Conservation (phyloP, 2,329 filamentous ascomycete species). For the Cryphonectria japonica region DNA sequence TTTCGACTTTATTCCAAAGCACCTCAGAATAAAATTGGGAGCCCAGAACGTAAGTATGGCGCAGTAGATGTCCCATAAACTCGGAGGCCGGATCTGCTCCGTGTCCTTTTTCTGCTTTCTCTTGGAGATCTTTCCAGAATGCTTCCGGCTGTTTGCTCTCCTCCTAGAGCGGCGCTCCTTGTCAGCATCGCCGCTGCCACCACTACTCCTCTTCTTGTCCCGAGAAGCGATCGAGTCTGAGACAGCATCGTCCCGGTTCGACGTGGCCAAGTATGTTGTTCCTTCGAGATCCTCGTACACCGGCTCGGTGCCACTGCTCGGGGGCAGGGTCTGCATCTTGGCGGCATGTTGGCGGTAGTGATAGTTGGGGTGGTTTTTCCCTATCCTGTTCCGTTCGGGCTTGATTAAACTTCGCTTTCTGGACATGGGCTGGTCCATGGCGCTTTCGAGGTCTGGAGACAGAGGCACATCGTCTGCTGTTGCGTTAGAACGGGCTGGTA, state of each 20-base stretch:
- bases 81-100: conserved; percentile 76
- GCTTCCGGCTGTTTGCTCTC: conserved; percentile 44
- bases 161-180: conserved; percentile 42
- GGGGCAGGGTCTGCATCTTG: conserved; percentile 88
- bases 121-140: conserved; percentile 66
- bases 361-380: conserved; percentile 89
- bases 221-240: conserved; percentile 50
- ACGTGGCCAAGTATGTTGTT: conserved; percentile 58
- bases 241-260: conserved; percentile 49
- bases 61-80: conserved; percentile 95
- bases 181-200: conserved; percentile 42
- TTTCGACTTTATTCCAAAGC: conserved; percentile 83
- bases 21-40: conserved; percentile 80
- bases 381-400: conserved; percentile 85
- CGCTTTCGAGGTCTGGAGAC: conserved; percentile 46
- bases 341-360: conserved; percentile 94
- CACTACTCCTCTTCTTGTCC: conserved; percentile 41
- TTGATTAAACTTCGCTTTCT: conserved; percentile 88
- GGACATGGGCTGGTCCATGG: conserved; percentile 37
- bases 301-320: conserved; percentile 89
- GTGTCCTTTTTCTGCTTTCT: conserved; percentile 51
- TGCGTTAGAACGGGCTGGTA: conserved; percentile 53
- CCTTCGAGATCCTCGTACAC: conserved; percentile 78
- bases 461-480: conserved; percentile 60
- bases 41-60: conserved; percentile 93